Evolutionary conservation across 768 basidiomycete species (phyloP).

Genomic region (Tricholoma flavovirens): DNA sequence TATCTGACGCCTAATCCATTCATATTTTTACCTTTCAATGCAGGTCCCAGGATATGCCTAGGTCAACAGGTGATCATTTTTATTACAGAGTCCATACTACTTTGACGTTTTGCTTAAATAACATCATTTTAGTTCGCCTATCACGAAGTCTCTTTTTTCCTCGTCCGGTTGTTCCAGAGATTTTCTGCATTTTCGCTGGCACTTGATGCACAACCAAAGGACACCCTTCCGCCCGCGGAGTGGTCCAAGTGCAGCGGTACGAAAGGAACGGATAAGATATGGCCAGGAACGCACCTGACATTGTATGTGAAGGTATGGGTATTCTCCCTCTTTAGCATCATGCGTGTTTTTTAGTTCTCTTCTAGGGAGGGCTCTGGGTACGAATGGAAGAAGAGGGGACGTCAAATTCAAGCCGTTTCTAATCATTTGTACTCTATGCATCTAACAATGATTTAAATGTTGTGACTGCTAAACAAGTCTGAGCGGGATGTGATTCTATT

Average conservation of each 20-base stretch:
- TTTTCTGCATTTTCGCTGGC: slow-evolving; percentile 41
- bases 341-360: background rate
- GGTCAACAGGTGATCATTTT: slow-evolving; percentile 36
- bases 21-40: slow-evolving; percentile 68
- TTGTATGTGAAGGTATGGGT: slow-evolving; percentile 33
- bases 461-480: too few species aligned
- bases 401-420: background rate
- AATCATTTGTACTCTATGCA: too few species aligned
- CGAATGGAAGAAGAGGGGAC: slow-evolving; percentile 22
- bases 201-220: slow-evolving; percentile 35
- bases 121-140: slow-evolving; percentile 36
- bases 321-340: background rate
- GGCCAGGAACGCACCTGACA: slow-evolving; percentile 47
- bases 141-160: slow-evolving; percentile 51
- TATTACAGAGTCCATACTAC: background rate
- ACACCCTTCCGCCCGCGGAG: slow-evolving; percentile 31
- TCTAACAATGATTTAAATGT: too few species aligned
- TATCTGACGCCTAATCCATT: slow-evolving; percentile 55
- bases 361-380: slow-evolving; percentile 31
- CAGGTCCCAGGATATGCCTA: slow-evolving; percentile 55
- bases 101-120: slow-evolving; percentile 11
- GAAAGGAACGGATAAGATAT: slow-evolving; percentile 42
- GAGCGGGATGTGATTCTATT: too few species aligned
- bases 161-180: slow-evolving; percentile 46
- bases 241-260: slow-evolving; percentile 28